These are phyloP conservation scores for Elaphomyces granulatus DNA, from an alignment of 495 filamentous ascomycete genomes.

Conservation along the genomic window DNA sequence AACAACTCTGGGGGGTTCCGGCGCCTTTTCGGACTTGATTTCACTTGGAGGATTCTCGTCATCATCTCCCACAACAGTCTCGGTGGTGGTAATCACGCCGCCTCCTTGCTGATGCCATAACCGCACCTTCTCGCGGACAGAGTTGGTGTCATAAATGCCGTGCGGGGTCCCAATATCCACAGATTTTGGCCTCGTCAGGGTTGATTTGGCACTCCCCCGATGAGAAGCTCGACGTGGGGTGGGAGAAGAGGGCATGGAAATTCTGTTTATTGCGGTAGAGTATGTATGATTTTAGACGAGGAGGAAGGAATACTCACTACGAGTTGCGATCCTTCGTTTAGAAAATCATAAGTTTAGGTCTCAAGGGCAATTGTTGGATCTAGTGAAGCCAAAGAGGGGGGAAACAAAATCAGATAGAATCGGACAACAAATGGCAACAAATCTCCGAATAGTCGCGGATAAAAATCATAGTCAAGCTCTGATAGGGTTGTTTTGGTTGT, in stretches of 20 bases:
- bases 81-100: constrained; percentile 38
- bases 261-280: too few species aligned
- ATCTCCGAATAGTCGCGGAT: too few species aligned
- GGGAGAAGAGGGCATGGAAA: constrained; percentile 31
- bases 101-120: constrained; percentile 62
- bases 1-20: neutral
- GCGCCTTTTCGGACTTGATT: constrained; percentile 9
- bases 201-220: constrained; percentile 22
- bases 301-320: constrained; percentile 2
- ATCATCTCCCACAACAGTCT: constrained; percentile 25
- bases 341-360: too few species aligned
- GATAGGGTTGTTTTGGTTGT: too few species aligned
- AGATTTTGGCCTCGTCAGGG: constrained; percentile 20
- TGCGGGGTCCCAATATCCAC: constrained; percentile 38
- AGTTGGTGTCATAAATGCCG: constrained; percentile 40
- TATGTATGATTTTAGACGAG: constrained; percentile 1
- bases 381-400: too few species aligned
- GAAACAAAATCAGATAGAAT: too few species aligned
- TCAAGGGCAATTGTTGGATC: too few species aligned
- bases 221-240: constrained; percentile 30
- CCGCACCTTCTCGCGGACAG: constrained; percentile 55
- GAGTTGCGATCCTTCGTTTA: too few species aligned
- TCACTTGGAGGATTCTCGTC: constrained; percentile 11
- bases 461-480: too few species aligned
- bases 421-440: too few species aligned